A percentile compares a stretch with the other conserved stretches of the same genome.
phyloP scores from a whole-genome alignment of 2,329 filamentous ascomycete genomes.

The Apiospora aurea region DNA sequence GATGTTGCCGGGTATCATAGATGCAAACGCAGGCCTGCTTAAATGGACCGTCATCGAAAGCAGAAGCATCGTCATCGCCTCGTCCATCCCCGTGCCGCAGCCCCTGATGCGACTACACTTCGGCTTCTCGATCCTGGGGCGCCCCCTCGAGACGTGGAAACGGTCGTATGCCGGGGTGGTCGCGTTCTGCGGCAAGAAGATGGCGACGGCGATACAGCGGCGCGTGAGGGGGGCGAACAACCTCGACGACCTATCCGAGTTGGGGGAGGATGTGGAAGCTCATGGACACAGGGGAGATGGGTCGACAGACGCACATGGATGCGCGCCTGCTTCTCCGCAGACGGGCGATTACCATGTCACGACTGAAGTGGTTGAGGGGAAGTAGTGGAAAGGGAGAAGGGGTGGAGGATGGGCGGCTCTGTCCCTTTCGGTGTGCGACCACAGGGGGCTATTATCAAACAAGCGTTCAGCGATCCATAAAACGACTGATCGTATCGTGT shows the following conservation, averaged over 20 bases:
- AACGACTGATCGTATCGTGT: too few relatives aligned
- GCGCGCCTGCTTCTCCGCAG: neutral
- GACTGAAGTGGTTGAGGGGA: neutral
- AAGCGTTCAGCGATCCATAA: too few relatives aligned
- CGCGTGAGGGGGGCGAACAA: neutral
- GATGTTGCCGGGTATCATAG: constrained; percentile 28
- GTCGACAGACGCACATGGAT: neutral
- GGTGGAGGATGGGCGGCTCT: too few relatives aligned
- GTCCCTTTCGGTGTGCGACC: too few relatives aligned
- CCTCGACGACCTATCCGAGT: neutral
- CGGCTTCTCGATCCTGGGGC: constrained; percentile 18
- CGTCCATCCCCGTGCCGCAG: constrained; percentile 39
- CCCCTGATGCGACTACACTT: constrained; percentile 35
- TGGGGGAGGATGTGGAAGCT: neutral
- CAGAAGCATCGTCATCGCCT: constrained; percentile 39
- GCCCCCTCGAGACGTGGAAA: neutral
- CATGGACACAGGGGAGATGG: neutral
- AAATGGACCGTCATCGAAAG: constrained; percentile 38
- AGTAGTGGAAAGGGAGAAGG: neutral
- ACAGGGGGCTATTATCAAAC: too few relatives aligned
- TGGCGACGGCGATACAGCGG: neutral
- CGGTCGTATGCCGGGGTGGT: neutral
- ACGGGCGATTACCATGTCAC: neutral
- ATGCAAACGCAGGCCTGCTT: constrained; percentile 30
- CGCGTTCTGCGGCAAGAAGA: neutral